Percentiles rank a stretch among this genome's conserved stretches.
Conservation (phyloP, 2,329 filamentous ascomycete genomes). For the Triangularia verruculosa region DNA sequence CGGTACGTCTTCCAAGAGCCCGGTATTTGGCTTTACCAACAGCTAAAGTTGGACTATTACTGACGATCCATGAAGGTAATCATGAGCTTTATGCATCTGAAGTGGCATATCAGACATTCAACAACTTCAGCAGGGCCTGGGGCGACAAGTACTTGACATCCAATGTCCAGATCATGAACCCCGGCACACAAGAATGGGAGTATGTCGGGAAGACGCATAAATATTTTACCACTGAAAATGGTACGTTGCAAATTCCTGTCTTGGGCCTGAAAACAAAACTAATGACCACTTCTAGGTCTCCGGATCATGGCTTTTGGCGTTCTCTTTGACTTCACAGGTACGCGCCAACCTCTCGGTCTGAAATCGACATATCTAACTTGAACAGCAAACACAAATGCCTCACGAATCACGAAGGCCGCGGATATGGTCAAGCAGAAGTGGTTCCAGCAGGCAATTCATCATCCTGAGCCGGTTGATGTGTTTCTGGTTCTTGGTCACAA, state of each 20-base stretch:
- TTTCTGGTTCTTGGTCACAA: constrained; percentile 65
- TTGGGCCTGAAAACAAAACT: neutral
- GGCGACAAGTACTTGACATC: constrained; percentile 45
- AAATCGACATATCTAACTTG: neutral
- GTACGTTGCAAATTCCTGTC: neutral
- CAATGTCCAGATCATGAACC: constrained; percentile 44
- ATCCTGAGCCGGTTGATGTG: constrained; percentile 55
- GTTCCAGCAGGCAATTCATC: constrained; percentile 58
- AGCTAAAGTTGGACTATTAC: neutral
- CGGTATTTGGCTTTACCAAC: too few species aligned
- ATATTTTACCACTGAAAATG: constrained; percentile 42
- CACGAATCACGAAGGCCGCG: constrained; percentile 56
- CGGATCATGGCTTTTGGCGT: constrained; percentile 46
- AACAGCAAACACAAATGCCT: constrained; percentile 52
- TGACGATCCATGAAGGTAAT: constrained; percentile 41
- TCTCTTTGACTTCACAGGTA: constrained; percentile 47
- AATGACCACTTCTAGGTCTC: constrained; percentile 29
- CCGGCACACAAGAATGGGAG: constrained; percentile 38
- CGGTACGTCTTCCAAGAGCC: constrained; percentile 30
- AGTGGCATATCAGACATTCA: constrained; percentile 60
- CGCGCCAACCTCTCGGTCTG: neutral
- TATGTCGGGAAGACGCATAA: constrained; percentile 44
- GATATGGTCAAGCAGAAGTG: constrained; percentile 52
- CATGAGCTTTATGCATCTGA: constrained; percentile 64
- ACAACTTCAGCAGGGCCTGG: constrained; percentile 56